A percentile compares a stretch with the other conserved stretches of the same genome.
Conservation (phyloP, 169 alveolate species). For the Eimeria praecox region DNA sequence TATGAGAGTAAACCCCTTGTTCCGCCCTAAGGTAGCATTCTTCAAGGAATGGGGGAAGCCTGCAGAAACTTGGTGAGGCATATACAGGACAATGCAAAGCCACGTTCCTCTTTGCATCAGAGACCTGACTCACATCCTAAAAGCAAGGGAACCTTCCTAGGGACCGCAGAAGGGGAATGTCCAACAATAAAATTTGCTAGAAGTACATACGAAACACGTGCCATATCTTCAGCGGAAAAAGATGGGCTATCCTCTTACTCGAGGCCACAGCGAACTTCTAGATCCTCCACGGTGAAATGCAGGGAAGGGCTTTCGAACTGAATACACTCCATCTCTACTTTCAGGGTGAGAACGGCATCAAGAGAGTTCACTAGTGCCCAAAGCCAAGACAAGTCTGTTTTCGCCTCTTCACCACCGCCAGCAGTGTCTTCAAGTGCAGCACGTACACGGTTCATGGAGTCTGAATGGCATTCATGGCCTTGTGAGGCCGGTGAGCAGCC, state of each 20-base stretch:
- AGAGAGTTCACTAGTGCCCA: background rate
- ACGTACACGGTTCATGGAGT: background rate
- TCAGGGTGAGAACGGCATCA: background rate
- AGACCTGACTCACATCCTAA: background rate
- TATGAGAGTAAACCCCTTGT: background rate
- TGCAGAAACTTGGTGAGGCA: slow-evolving; percentile 15
- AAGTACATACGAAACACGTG: background rate
- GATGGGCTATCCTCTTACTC: slow-evolving; percentile 3
- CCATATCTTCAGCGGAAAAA: background rate
- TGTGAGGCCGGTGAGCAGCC: slow-evolving; percentile 31
- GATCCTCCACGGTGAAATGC: slow-evolving; percentile 54
- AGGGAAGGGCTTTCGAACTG: slow-evolving; percentile 56
- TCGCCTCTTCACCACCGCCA: background rate
- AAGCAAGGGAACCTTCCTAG: background rate
- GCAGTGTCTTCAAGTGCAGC: background rate
- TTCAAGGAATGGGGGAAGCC: background rate
- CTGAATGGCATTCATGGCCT: background rate
- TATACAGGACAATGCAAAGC: background rate
- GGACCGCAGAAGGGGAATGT: background rate
- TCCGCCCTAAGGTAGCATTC: background rate
- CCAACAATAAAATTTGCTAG: background rate
- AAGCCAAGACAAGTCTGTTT: background rate
- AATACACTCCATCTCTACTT: slow-evolving; percentile 7
- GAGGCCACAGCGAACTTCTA: slow-evolving; percentile 37
- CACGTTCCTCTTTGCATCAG: background rate